Evolutionary conservation across 2,329 filamentous ascomycete species (phyloP).

Genomic region (Ceratocystis albifundus): DNA sequence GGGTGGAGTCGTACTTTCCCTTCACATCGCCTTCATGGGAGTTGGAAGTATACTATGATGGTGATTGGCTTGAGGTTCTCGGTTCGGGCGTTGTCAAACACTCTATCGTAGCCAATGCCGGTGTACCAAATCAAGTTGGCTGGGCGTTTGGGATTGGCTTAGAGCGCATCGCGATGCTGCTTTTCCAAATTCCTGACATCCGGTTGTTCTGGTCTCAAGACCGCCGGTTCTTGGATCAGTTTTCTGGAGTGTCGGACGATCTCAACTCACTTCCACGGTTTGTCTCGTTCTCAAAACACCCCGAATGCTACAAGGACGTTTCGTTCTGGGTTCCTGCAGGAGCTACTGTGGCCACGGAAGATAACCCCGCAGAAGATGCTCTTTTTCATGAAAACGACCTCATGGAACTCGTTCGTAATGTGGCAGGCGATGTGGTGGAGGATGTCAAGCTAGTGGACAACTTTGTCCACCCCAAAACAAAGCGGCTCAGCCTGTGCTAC

Average conservation of each 20-base stretch:
- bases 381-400: conserved; percentile 87
- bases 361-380: conserved; percentile 39
- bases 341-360: conserved; percentile 24
- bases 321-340: conserved; percentile 67
- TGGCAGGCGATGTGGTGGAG: conserved; percentile 75
- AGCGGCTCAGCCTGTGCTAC: conserved; percentile 77
- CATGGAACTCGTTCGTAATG: conserved; percentile 83
- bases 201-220: conserved; percentile 91
- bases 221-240: conserved; percentile 74
- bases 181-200: conserved; percentile 94
- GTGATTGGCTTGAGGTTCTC: conserved; percentile 89
- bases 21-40: conserved; percentile 96
- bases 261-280: conserved; percentile 49
- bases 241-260: conserved; percentile 49
- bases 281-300: conserved; percentile 81
- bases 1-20: conserved; percentile 96
- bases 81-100: conserved; percentile 89
- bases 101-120: conserved; percentile 64
- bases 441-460: conserved; percentile 75
- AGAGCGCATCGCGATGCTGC: conserved; percentile 91
- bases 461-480: conserved; percentile 79
- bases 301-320: conserved; percentile 80
- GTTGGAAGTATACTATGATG: conserved; percentile 86
- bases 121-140: conserved; percentile 61
- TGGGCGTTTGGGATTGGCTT: conserved; percentile 96